Base-by-base conservation (phyloP, 2,329 filamentous ascomycete genomes). In the Alternaria consortialis region DNA sequence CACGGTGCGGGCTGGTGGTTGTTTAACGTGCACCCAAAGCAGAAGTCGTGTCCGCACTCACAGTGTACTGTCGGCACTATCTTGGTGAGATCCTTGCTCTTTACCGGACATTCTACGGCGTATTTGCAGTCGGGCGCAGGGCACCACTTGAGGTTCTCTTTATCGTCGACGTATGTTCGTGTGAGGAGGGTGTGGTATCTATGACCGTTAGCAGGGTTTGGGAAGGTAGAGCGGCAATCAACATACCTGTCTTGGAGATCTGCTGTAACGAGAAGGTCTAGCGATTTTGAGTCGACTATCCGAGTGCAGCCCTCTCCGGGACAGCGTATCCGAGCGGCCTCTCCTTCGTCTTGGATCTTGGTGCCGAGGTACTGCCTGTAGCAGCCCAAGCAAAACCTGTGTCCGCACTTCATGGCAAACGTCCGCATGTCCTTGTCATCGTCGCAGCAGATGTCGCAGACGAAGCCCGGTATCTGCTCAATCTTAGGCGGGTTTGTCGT, bases 121-220 rank as follows among this genome's bases (percentile, higher is more conserved):
- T 95, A 98, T 71, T 91, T 88, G 80, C 95, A 99, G 78, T 99
- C 94, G n/a, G 95, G 95, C 1, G 94, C 94, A 0, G 95, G 95
- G 77, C 95, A 99, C 95, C 95, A 99, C 78, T 97, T 97, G 62
- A 98, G 87, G 57, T 90, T 91, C 58, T 97, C 94, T 80, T 93
- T 97, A 79, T 99, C 94, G 79, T 99, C 95, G 62, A 99, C 95
- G 74, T 97, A 99, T 7, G 94, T 97, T 70, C 95, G 86, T 74
- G 92, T 97, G 34, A 99, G 88, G 15, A 99, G 86, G 69, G 91
- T 89, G 66, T 91, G 88, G 75, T 99, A 99, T 67, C 93, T 88
- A 66, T 36, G 60, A n/a, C 40, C 12, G 57, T 76, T 54, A 72
- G 67, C 53, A 32, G 5, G 31, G 12, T 12, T 3, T 31, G 9